These are phyloP conservation scores for Solanum tarapatanum DNA, from an alignment of 257 asterid species.

Conservation along the genomic window DNA sequence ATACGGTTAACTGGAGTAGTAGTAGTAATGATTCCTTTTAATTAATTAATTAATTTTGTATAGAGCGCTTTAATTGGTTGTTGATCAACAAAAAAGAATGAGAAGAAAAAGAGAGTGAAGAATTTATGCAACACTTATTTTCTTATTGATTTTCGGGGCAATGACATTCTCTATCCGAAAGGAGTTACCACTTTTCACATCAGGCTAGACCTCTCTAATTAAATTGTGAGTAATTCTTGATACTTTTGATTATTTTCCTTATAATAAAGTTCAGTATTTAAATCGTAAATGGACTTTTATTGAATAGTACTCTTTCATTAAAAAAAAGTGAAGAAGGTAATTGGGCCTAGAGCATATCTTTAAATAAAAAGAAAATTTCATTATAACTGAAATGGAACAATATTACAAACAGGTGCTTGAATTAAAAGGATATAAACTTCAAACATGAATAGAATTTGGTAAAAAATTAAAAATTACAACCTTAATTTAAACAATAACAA, in stretches of 20 bases:
- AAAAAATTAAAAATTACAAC: not conserved
- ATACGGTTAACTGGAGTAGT: not conserved
- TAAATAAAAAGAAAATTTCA: not conserved
- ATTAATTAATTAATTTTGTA: too few species aligned
- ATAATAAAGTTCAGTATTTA: not conserved
- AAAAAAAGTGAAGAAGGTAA: not conserved
- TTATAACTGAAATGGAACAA: not conserved
- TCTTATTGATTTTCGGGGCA: not conserved
- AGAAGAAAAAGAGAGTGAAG: not conserved
- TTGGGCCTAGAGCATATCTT: not conserved
- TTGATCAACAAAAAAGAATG: too few species aligned
- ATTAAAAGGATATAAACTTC: not conserved
- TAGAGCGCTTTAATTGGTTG: too few species aligned
- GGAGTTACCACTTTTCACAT: not conserved
- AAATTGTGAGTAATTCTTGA: not conserved
- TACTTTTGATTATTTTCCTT: not conserved
- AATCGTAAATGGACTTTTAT: not conserved
- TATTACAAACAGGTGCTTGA: not conserved
- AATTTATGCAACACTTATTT: not conserved
- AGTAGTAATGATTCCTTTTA: not conserved
- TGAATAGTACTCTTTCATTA: not conserved
- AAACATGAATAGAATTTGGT: not conserved
- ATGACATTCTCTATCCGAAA: not conserved
- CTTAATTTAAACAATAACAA: not conserved
- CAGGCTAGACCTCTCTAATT: not conserved